These are phyloP conservation scores for Coniosporium apollinis DNA, from an alignment of 495 filamentous ascomycete species.

Conservation along the genomic window DNA sequence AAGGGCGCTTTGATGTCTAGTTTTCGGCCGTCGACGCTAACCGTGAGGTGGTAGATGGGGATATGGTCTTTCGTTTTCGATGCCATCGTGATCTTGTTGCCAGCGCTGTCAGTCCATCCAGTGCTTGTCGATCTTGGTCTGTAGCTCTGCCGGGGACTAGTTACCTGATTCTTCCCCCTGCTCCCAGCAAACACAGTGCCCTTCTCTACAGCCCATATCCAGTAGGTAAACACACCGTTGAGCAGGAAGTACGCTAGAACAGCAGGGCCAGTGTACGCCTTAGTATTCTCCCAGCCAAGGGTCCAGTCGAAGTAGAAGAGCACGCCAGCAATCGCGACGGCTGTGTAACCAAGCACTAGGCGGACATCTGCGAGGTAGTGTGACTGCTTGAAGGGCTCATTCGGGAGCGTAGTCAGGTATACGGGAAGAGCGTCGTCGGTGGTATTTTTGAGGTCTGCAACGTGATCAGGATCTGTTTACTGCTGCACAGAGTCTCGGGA, in stretches of 20 bases:
- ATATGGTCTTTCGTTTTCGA: constrained; percentile 55
- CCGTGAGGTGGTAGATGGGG: constrained; percentile 57
- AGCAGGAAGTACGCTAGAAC: constrained; percentile 66
- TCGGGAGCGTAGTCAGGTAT: constrained; percentile 73
- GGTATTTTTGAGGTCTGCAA: constrained; percentile 82
- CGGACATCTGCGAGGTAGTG: constrained; percentile 69
- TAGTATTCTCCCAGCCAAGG: constrained; percentile 72
- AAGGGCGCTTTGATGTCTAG: constrained; percentile 50
- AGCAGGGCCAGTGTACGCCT: constrained; percentile 53
- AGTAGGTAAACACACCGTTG: constrained; percentile 64
- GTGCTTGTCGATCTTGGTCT: background rate
- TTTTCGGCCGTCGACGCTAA: constrained; percentile 33
- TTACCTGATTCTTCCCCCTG: constrained; percentile 37
- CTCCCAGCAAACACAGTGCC: constrained; percentile 65
- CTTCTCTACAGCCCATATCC: constrained; percentile 75
- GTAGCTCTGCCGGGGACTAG: too few species aligned
- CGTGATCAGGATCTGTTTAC: too few species aligned
- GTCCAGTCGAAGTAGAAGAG: constrained; percentile 87
- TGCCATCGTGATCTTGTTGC: constrained; percentile 42
- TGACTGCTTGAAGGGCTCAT: constrained; percentile 61
- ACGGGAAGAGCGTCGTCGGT: constrained; percentile 87
- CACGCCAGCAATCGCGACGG: constrained; percentile 59
- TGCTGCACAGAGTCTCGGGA: too few species aligned
- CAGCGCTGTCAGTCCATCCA: background rate
- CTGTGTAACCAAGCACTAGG: constrained; percentile 64